Evolutionary conservation across 176 grass and related monocot genomes (phyloP), one percentile per base, ranked within the genome.

Genomic region (Cenchrus fungigraminus): DNA sequence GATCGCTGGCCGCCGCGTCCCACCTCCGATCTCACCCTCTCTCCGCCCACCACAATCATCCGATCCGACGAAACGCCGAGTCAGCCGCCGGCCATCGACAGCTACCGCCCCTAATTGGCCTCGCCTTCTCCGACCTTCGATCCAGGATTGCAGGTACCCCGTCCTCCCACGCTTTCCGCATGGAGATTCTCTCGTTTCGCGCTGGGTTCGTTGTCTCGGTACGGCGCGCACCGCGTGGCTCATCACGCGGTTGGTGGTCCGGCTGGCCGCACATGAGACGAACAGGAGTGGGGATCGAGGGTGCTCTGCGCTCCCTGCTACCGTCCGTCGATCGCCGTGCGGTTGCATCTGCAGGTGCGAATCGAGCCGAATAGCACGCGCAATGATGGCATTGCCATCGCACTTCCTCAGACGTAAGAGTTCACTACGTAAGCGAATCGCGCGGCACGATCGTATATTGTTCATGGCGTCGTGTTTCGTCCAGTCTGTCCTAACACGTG

Each of bases 231-330:
- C 54, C 68, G 22, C 70, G 70, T 52, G 71, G 47, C 71, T n/a
- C 78, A 66, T 40, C 69, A 40, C 55, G 34, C 55, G 78, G 58
- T 74, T 64, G 70, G 68, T 51, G 68, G 53, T 50, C 46, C 49
- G 45, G 15, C 68, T 50, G n/a, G 37, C 68, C 50, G 46, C 52
- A 67, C 61, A 49, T 32, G 63, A 34, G 55, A 25, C 32, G 52
- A 7, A 7, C 5, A 19, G 15, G 65, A 6, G 73, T 22, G 14
- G 73, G 32, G 6, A 16, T 7, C 49, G 46, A 12, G 0, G 22
- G 47, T 49, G 69, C 25, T 14, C 49, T 37, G 1, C 64, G 64
- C 2, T 42, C 14, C 64, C 6, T 14, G 65, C 65, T 59, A 70
- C 69, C 40, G 6, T 9, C 58, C 40, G 6, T 9, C 58, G 70